Percentiles rank a stretch among this genome's conserved stretches.
Evolutionary conservation across 805 yeast genomes (phyloP).

Genomic region (Metschnikowia vanudenii): DNA sequence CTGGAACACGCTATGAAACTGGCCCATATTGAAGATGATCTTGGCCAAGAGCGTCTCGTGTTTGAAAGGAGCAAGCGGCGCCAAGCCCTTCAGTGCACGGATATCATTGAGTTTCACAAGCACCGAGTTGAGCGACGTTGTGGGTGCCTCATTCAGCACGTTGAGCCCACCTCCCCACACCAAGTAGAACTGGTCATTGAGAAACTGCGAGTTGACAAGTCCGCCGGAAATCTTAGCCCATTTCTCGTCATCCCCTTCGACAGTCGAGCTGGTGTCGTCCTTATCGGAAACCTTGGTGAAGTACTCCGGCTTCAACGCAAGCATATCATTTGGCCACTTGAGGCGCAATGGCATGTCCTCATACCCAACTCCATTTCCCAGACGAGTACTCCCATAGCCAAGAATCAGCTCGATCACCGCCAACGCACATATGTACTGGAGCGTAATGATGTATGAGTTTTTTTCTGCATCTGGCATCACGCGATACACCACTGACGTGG

Average conservation of each 20-base stretch:
- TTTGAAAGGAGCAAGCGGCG: conserved; percentile 45
- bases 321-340: conserved; percentile 98
- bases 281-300: conserved; percentile 31
- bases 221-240: conserved; percentile 82
- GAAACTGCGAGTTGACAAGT: conserved; percentile 72
- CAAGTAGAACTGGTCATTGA: conserved; percentile 58
- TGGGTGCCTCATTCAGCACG: conserved; percentile 82
- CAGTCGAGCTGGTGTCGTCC: conserved; percentile 33
- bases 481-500: conserved; percentile 69
- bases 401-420: conserved; percentile 79
- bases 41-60: conserved; percentile 62
- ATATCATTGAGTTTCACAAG: conserved; percentile 58
- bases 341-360: conserved; percentile 74
- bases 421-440: conserved; percentile 81
- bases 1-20: conserved; percentile 57
- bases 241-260: conserved; percentile 57
- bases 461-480: conserved; percentile 47
- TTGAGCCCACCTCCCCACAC: conserved; percentile 89
- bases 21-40: conserved; percentile 63
- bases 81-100: conserved; percentile 42
- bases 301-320: conserved; percentile 65
- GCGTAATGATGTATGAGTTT: conserved; percentile 64
- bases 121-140: conserved; percentile 79
- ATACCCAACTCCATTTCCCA: conserved; percentile 52
- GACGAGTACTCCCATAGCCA: conserved; percentile 45